Percentiles rank a stretch among this genome's conserved stretches.
Conservation (phyloP, 2,329 filamentous ascomycete species). For the Fusarium sarcochroum region DNA sequence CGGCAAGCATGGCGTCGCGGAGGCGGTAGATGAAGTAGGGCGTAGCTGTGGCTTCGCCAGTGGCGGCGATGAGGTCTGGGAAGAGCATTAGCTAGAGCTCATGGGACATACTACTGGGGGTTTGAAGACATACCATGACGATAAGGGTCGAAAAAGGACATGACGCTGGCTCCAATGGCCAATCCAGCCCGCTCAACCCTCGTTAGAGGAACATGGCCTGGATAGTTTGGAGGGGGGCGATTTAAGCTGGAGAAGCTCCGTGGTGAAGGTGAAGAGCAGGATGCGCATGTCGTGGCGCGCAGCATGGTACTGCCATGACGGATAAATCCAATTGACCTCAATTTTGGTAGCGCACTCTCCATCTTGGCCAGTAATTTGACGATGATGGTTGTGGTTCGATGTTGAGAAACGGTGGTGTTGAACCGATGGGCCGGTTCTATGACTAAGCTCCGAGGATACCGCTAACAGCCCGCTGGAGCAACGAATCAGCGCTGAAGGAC, state of each 20-base stretch:
- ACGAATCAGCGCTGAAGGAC: conserved; percentile 27
- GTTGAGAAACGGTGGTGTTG: conserved; percentile 1
- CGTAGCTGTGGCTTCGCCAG: conserved; percentile 94
- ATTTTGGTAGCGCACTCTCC: conserved; percentile 44
- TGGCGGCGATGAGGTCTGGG: conserved; percentile 88
- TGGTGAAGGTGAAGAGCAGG: conserved; percentile 33
- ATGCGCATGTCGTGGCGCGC: conserved; percentile 42
- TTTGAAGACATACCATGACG: conserved; percentile 72
- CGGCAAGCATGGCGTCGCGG: conserved; percentile 89
- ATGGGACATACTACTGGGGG: accelerated
- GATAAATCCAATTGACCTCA: conserved; percentile 36
- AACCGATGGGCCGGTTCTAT: conserved; percentile 1
- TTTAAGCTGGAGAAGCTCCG: conserved; percentile 82
- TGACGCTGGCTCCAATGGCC: conserved; percentile 73
- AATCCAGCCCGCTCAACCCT: conserved; percentile 81
- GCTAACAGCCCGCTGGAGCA: not conserved
- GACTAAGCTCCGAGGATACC: conserved; percentile 14
- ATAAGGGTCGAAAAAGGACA: conserved; percentile 80
- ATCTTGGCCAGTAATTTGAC: conserved; percentile 34
- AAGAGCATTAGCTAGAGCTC: not conserved
- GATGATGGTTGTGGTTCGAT: conserved; percentile 36
- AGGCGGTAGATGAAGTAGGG: conserved; percentile 96
- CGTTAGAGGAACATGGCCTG: conserved; percentile 92
- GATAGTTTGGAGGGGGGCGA: conserved; percentile 88
- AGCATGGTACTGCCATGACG: conserved; percentile 27